phyloP scores from a whole-genome alignment of 2,329 filamentous ascomycete genomes.

The Pseudogymnoascus sp. region DNA sequence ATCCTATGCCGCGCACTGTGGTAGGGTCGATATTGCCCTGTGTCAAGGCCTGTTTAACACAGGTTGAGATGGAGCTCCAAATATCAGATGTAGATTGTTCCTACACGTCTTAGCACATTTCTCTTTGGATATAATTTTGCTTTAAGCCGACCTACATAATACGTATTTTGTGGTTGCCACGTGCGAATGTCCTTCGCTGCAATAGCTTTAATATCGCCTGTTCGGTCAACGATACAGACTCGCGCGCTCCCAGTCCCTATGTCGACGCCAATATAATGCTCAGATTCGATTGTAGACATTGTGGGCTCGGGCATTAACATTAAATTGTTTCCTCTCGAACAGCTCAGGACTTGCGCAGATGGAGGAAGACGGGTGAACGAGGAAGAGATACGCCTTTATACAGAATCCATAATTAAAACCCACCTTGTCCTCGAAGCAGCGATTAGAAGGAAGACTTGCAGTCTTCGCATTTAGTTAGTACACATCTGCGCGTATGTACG shows the following conservation, averaged over 20 bases:
- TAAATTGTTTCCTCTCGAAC: background rate
- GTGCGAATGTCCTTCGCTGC: constrained; percentile 69
- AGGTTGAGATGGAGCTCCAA: constrained; percentile 88
- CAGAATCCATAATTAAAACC: background rate
- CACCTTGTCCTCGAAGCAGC: background rate
- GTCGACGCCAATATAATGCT: constrained; percentile 76
- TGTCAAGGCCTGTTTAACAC: constrained; percentile 71
- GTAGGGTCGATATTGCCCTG: constrained; percentile 70
- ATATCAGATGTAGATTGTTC: constrained; percentile 98
- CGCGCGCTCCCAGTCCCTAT: constrained; percentile 93
- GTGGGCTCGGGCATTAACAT: background rate
- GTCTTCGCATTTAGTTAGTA: background rate
- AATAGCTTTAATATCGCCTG: constrained; percentile 75
- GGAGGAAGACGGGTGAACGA: background rate
- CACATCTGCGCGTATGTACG: background rate
- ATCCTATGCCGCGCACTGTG: constrained; percentile 82
- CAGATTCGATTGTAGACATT: constrained; percentile 28
- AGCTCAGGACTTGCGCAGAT: background rate
- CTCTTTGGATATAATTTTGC: constrained; percentile 17
- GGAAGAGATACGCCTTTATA: background rate
- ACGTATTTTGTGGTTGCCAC: constrained; percentile 68
- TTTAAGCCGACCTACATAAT: constrained; percentile 49
- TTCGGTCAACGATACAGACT: constrained; percentile 88
- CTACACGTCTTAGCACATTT: constrained; percentile 33
- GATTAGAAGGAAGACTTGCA: too few species aligned